Evolutionary conservation across 805 yeast genomes (phyloP).

Genomic region (Teunomyces tritomae): DNA sequence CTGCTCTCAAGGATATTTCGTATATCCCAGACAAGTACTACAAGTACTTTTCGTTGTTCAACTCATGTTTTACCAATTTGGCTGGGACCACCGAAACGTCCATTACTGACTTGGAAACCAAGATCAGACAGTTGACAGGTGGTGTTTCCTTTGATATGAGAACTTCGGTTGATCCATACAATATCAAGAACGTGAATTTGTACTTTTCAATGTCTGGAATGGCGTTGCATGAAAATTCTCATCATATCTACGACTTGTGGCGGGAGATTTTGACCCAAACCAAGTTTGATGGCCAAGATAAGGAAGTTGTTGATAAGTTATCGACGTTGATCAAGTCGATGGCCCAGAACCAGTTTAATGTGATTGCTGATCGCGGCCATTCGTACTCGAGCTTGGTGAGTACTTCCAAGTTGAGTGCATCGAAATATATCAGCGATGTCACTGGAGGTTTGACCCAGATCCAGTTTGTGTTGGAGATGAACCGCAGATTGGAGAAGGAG

Average conservation of each 20-base stretch:
- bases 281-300: slow-evolving; percentile 50
- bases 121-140: slow-evolving; percentile 79
- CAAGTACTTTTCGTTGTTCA: slow-evolving; percentile 72
- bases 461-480: slow-evolving; percentile 61
- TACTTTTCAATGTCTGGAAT: slow-evolving; percentile 63
- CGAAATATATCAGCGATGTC: slow-evolving; percentile 59
- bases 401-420: slow-evolving; percentile 57
- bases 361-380: slow-evolving; percentile 86
- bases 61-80: slow-evolving; percentile 75
- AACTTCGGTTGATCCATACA: slow-evolving; percentile 53
- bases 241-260: slow-evolving; percentile 63
- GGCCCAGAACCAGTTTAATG: slow-evolving; percentile 74
- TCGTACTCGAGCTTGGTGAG: slow-evolving; percentile 72
- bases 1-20: slow-evolving; percentile 61
- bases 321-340: slow-evolving; percentile 68
- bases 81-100: slow-evolving; percentile 71
- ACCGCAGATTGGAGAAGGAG: slow-evolving; percentile 42
- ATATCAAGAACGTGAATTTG: slow-evolving; percentile 48
- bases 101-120: slow-evolving; percentile 81
- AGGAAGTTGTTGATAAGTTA: slow-evolving; percentile 56
- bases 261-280: slow-evolving; percentile 66
- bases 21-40: slow-evolving; percentile 60
- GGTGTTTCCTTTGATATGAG: slow-evolving; percentile 68
- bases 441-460: slow-evolving; percentile 78
- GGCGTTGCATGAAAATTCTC: slow-evolving; percentile 63